Base-by-base conservation (phyloP, 805 yeast genomes). In the Maudiozyma pseudohumilis region DNA sequence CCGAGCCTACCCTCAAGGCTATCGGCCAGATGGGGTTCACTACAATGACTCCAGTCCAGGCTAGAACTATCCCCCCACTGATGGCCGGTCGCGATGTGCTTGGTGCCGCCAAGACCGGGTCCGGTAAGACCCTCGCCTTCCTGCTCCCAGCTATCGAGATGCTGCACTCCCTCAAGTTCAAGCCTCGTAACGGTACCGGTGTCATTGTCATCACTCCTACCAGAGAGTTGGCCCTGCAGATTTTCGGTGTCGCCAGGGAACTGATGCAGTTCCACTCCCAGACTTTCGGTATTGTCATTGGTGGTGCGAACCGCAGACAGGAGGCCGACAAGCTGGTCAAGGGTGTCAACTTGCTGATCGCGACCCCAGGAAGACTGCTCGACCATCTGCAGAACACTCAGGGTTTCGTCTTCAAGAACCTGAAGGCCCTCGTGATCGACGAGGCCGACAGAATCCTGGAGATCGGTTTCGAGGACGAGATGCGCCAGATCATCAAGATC, bases 61-160 rank as follows among this genome's bases (percentile, higher is more conserved):
- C 94, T 20, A 77, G 89, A 63, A 87, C 98, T 10, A 92, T 92
- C 39, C 97, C 98, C 6, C 97, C 98, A 9, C 69, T 92, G 44
- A 65, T 94, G 45, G 96, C 97, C 1, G 98, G 98, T 31, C 76
- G 89, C 50, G 99, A 92, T 63, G 97, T 94, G 16, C 70, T 92
- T 38, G 99, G 98, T 48, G 98, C 98, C n/a, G 99, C 99, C 40
- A 89, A 88, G 65, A 92, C 99, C 3, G 99, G 99, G 38, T 87
- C 96, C 1, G 99, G 99, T 59, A 92, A 92, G 66, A 92, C 99
- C 0, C 66, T 94, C 43, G 97, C 99, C 8, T 92, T 92, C 52
- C 68, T 92, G 54, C 73, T 92, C 42, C 99, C 99, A 11, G 98
- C 98, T 23, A 80, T 92, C 46, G 98, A 92, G 64, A 66, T 87